Evolutionary conservation across 2,329 filamentous ascomycete species (phyloP).

Genomic region (Coniochaeta prunicola): DNA sequence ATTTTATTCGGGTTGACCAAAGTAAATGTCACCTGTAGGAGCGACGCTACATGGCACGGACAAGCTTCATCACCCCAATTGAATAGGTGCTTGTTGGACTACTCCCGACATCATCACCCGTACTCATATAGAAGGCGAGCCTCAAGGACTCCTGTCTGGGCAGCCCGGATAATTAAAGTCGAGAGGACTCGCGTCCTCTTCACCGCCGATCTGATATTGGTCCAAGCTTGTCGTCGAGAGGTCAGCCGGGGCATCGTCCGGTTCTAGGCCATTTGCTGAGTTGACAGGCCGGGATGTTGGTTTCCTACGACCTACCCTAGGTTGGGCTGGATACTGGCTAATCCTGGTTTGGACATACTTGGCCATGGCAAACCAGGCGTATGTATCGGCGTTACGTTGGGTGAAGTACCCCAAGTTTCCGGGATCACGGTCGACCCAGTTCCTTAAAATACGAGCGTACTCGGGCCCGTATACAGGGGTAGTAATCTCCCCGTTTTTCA

Average conservation of each 20-base stretch:
- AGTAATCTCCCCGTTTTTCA: not conserved
- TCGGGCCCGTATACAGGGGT: not conserved
- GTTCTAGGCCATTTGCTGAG: not conserved
- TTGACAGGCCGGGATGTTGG: not conserved
- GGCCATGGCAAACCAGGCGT: slow-evolving; percentile 1
- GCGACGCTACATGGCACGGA: not conserved
- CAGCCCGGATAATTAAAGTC: slow-evolving; percentile 2
- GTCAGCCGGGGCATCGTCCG: not conserved
- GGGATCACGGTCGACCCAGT: slow-evolving; percentile 1
- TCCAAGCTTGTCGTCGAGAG: slow-evolving; percentile 1
- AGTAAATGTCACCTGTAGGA: slow-evolving; percentile 2
- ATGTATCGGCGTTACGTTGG: slow-evolving; percentile 1
- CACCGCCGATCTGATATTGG: slow-evolving; percentile 1
- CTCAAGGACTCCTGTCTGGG: not conserved
- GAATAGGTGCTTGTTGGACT: too few species aligned
- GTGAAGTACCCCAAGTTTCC: slow-evolving; percentile 1
- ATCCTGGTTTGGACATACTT: not conserved
- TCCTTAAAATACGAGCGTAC: slow-evolving; percentile 1
- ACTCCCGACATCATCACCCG: too few species aligned
- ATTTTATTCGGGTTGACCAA: not conserved
- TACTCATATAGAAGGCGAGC: not conserved
- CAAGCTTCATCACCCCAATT: not conserved
- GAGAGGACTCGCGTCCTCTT: not conserved
- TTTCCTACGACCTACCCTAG: slow-evolving; percentile 1
- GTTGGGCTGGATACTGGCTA: not conserved